These are phyloP conservation scores for Manihot esculenta DNA, from an alignment of 441 rosid genomes.

Conservation along the genomic window DNA sequence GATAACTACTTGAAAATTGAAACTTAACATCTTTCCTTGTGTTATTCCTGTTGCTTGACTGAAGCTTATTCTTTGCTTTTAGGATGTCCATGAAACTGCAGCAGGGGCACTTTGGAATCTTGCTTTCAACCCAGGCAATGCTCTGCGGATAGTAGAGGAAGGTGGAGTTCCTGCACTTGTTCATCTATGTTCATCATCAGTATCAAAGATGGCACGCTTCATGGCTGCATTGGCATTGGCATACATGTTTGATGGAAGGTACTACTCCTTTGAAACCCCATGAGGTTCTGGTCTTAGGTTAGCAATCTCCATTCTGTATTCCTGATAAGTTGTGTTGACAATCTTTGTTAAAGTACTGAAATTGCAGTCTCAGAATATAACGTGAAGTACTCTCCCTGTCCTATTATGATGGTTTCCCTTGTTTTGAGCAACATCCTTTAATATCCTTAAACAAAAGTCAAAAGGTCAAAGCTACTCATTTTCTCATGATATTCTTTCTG, in stretches of 20 bases:
- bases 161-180: slow-evolving; percentile 94
- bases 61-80: slow-evolving; percentile 22
- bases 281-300: slow-evolving; percentile 12
- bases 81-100: slow-evolving; percentile 99
- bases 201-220: slow-evolving; percentile 94
- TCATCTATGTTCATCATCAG: slow-evolving; percentile 78
- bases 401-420: background rate
- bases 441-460: background rate
- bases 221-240: slow-evolving; percentile 97
- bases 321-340: background rate
- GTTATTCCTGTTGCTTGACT: background rate
- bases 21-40: background rate
- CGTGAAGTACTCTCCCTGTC: background rate
- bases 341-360: background rate
- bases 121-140: slow-evolving; percentile 86
- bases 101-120: slow-evolving; percentile 99
- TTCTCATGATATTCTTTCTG: background rate
- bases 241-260: slow-evolving; percentile 98
- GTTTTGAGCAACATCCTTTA: background rate
- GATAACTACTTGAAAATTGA: slow-evolving; percentile 1
- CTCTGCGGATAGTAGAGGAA: slow-evolving; percentile 91
- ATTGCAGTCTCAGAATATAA: background rate
- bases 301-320: background rate
- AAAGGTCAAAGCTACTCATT: background rate
- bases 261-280: slow-evolving; percentile 4